Conservation (phyloP, 176 grass and related monocot genomes). For the Saccharum spontaneum region DNA sequence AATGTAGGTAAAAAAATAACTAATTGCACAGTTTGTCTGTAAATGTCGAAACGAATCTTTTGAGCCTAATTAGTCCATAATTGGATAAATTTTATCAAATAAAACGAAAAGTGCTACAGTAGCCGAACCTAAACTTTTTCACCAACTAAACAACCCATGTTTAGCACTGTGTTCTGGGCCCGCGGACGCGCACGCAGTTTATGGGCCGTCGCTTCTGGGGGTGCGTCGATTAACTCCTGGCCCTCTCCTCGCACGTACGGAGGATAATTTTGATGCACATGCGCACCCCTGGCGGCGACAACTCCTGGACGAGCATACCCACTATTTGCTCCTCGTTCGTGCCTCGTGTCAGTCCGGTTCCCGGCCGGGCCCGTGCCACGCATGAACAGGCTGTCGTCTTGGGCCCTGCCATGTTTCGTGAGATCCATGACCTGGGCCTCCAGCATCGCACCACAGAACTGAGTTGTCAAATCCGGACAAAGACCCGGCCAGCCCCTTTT, state of each 20-base stretch:
- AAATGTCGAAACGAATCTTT: too few species aligned
- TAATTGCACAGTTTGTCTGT: too few species aligned
- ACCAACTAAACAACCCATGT: too few species aligned
- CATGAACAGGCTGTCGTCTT: constrained; percentile 25
- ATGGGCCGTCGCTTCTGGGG: not conserved
- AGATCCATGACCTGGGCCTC: constrained; percentile 18
- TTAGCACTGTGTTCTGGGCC: not conserved
- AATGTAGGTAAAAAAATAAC: too few species aligned
- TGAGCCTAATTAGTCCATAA: too few species aligned
- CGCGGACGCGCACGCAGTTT: not conserved
- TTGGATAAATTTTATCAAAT: too few species aligned
- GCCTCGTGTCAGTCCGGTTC: not conserved
- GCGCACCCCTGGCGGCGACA: too few species aligned
- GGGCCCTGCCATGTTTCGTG: constrained; percentile 18
- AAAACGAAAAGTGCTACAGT: too few species aligned
- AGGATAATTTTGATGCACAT: not conserved
- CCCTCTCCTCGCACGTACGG: not conserved
- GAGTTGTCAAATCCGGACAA: not conserved
- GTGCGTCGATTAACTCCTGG: too few species aligned
- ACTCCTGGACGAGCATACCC: too few species aligned
- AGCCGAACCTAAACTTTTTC: too few species aligned
- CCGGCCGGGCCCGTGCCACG: not conserved
- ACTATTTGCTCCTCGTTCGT: not conserved
- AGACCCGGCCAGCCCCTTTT: not conserved
- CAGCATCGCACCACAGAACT: not conserved